Base-by-base conservation (phyloP, 768 basidiomycete genomes). In the Xanthoconium purpureum region DNA sequence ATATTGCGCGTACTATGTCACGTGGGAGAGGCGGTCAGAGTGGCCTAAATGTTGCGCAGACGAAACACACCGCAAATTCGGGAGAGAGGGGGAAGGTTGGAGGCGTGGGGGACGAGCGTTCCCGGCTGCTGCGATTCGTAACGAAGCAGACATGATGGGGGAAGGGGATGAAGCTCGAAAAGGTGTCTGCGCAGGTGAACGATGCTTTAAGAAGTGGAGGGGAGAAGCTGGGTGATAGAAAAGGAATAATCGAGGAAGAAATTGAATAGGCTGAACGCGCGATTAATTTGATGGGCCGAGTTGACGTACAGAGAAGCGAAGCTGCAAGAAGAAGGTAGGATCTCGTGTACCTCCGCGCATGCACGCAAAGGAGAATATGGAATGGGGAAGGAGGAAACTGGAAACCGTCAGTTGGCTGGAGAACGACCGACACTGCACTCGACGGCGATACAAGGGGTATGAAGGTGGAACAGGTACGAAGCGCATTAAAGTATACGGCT, bases 1-100 rank as follows among this genome's bases (percentile, higher is more conserved):
- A 42, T 24, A 32, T 70, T 70, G 45, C 71, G 63, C 11, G 59
- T 58, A 43, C 70, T 70, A 36, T 39, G 45, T 57, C 56, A 51
- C 54, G 65, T 70, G 66, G 53, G 32, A 56, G 62, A 50, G 46
- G 43, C 36, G 57, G 55, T 46, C 24, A 66, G 58, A 47, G 46
- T 51, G 46, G 39, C 5, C 33, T 0, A 20, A 28, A 48, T 14
- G 43, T 1, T 18, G 33, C 0, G 36, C 8, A 46, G 14, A 35
- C 33, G 49, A 43, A 36, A 67, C 77, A 55, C 47, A 85, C 85
- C 84, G 82, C 59, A 88, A 76, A 66, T 88, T 87, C 10, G 87
- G 87, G 62, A 88, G 76, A 13, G 87, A 88, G 10, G 86, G 85
- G 6, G 85, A 84, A 50, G 83, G 81, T 52, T 83, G 83, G 37